Conservation (phyloP, 2,329 filamentous ascomycete species). For the Myriosclerotinia curreyana region DNA sequence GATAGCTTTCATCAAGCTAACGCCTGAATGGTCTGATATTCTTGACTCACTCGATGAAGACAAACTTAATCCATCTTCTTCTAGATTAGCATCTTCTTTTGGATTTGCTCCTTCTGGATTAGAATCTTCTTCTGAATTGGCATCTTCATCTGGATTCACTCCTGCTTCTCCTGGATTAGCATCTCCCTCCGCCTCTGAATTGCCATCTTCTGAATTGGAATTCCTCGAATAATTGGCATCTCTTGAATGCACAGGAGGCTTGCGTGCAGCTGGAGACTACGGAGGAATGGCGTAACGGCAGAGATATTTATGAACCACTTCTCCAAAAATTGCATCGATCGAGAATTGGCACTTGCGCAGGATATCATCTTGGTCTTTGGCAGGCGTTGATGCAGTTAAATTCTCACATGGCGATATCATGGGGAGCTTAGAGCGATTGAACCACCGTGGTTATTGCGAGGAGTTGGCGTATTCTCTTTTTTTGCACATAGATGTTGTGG, state of each 20-base stretch:
- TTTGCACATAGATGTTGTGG: background rate
- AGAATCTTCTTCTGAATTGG: background rate
- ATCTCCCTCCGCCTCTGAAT: no score
- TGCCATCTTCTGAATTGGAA: no score
- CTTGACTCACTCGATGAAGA: background rate
- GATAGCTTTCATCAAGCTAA: background rate
- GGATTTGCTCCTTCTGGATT: no score
- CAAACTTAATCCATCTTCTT: no score
- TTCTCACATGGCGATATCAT: background rate
- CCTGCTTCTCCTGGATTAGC: no score
- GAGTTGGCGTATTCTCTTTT: background rate
- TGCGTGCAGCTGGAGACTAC: no score
- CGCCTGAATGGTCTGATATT: background rate
- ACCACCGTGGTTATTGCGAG: background rate
- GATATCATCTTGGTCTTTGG: background rate
- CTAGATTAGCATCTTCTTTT: background rate
- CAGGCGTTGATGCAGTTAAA: background rate
- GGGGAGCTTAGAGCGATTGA: background rate
- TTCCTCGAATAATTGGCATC: no score
- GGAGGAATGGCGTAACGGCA: no score
- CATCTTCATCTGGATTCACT: background rate
- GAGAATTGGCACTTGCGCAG: no score
- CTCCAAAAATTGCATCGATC: no score
- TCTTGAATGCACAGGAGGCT: no score
- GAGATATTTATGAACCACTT: no score